phyloP scores from a whole-genome alignment of 768 basidiomycete species.

The Antrodiella citrinella region DNA sequence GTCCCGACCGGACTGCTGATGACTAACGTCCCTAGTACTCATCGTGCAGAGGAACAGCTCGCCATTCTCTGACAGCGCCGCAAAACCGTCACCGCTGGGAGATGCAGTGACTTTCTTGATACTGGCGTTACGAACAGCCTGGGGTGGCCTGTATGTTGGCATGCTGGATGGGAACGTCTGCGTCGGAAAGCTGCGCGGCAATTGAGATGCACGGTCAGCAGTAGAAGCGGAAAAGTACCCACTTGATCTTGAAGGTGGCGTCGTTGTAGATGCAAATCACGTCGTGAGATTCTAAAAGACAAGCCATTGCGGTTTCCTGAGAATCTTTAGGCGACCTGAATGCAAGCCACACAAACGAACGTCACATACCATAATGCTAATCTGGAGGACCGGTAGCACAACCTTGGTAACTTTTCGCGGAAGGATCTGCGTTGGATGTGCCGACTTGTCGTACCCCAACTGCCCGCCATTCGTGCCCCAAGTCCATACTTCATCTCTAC shows the following conservation, averaged over 20 bases:
- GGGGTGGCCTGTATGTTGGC: constrained; percentile 74
- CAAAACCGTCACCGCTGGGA: constrained; percentile 67
- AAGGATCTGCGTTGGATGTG: constrained; percentile 65
- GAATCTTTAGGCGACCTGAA: background rate
- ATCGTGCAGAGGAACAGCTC: constrained; percentile 82
- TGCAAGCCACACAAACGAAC: background rate
- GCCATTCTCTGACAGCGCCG: constrained; percentile 77
- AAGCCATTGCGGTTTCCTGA: constrained; percentile 78
- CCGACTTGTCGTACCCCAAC: constrained; percentile 71
- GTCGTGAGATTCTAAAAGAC: constrained; percentile 70
- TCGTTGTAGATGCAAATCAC: constrained; percentile 82
- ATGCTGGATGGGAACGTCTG: constrained; percentile 73
- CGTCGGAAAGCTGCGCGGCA: constrained; percentile 59
- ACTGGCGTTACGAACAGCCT: constrained; percentile 56
- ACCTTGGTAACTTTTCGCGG: constrained; percentile 81
- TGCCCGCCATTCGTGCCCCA: constrained; percentile 96
- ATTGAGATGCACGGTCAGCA: background rate
- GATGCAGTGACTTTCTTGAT: constrained; percentile 71
- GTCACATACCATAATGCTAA: constrained; percentile 63
- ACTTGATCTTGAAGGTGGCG: constrained; percentile 68
- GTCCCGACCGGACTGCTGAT: constrained; percentile 18
- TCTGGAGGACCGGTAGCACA: constrained; percentile 55
- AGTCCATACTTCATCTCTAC: constrained; percentile 58
- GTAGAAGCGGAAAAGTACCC: constrained; percentile 13
- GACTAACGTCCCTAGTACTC: constrained; percentile 20